A percentile compares a stretch with the other conserved stretches of the same genome.
Evolutionary conservation across 225 moss, liverwort and hornwort species (phyloP).

Genomic region (Climacium dendroides): DNA sequence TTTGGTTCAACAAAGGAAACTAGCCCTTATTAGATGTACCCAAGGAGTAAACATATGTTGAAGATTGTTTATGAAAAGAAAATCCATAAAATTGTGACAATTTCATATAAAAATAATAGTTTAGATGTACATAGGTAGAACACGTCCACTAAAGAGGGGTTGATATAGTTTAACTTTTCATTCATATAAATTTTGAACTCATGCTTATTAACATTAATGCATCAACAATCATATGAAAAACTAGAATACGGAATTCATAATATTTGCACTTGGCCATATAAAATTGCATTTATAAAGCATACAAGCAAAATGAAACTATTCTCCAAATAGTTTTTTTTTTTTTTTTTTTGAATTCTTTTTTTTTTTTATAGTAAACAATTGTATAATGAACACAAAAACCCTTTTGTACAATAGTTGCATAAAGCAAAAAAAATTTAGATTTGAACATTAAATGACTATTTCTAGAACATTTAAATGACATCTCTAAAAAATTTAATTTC

Average conservation of each 20-base stretch:
- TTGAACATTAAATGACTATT: accelerated
- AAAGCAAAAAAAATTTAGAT: no score
- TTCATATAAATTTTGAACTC: not conserved
- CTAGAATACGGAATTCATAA: no score
- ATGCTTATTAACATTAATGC: accelerated
- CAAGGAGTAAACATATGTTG: accelerated
- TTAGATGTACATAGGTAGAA: not conserved
- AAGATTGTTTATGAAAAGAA: not conserved
- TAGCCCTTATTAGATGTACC: not conserved
- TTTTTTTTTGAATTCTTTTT: no score
- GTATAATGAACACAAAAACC: no score
- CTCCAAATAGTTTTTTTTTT: no score
- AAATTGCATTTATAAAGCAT: no score
- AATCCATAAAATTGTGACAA: not conserved
- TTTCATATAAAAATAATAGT: not conserved
- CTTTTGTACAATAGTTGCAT: no score
- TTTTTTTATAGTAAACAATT: no score
- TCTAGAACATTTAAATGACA: not conserved
- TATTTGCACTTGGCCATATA: no score
- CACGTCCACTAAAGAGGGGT: accelerated
- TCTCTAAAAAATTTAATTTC: not conserved
- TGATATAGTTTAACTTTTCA: not conserved
- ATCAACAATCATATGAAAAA: not conserved
- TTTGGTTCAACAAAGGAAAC: no score
- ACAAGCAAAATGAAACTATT: no score